A percentile compares a stretch with the other conserved stretches of the same genome.
Evolutionary conservation across 2,329 filamentous ascomycete genomes (phyloP).

Genomic region (Microsporum canis): DNA sequence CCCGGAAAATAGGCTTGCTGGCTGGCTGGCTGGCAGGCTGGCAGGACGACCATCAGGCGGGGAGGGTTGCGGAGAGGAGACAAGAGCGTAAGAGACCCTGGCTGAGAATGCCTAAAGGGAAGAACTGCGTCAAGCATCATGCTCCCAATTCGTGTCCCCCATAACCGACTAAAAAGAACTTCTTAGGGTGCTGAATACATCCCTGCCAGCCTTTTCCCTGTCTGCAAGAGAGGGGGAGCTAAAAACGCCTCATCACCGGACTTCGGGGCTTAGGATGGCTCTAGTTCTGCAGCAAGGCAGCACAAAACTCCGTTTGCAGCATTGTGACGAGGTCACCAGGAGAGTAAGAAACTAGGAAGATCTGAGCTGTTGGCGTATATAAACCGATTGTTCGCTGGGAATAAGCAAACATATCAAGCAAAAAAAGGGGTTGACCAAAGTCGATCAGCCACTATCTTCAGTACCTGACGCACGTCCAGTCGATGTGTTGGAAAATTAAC

Average conservation of each 20-base stretch:
- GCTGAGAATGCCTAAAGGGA: neutral
- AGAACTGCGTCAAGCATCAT: neutral
- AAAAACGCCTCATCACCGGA: conserved; percentile 2
- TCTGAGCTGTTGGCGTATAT: neutral
- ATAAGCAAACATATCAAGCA: conserved; percentile 1
- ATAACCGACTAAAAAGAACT: neutral
- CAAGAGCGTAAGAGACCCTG: neutral
- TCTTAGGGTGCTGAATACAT: neutral
- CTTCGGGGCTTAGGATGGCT: neutral
- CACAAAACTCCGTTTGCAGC: neutral
- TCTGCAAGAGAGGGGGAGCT: neutral
- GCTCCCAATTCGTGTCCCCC: neutral
- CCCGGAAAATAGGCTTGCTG: neutral
- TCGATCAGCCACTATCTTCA: neutral
- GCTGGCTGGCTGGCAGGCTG: neutral
- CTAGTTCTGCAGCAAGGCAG: neutral
- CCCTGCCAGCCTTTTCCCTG: conserved; percentile 2
- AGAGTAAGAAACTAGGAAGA: neutral
- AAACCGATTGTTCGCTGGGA: neutral
- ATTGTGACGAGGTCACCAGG: conserved; percentile 2
- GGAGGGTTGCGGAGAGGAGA: neutral
- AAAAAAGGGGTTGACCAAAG: neutral
- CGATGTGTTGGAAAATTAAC: neutral
- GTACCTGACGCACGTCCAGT: neutral
- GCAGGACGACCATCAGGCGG: neutral